Percentiles rank a stretch among this genome's conserved stretches.
Evolutionary conservation across 345 rosid genomes (phyloP).

Genomic region (Orychophragmus violaceus): DNA sequence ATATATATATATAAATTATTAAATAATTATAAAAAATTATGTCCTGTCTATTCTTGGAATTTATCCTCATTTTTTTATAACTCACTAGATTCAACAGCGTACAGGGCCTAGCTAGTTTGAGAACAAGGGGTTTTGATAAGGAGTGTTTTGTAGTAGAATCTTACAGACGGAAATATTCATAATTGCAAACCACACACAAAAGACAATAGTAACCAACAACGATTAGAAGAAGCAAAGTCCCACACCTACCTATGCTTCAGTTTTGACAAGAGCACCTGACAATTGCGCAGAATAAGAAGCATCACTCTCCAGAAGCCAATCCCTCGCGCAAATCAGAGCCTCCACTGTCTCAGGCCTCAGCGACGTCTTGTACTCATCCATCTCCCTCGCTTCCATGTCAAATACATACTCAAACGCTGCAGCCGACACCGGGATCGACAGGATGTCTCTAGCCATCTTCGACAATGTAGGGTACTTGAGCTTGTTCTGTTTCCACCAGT

Average conservation of each 20-base stretch:
- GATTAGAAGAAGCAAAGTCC: background rate
- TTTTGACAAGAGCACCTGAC: conserved; percentile 45
- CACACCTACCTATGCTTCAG: conserved; percentile 47
- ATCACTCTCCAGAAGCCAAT: conserved; percentile 58
- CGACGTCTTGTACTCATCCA: conserved; percentile 67
- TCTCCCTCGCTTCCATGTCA: conserved; percentile 45
- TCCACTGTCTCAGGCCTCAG: conserved; percentile 82
- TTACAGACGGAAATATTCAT: too few species aligned
- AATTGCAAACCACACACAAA: too few species aligned
- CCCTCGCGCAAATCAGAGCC: conserved; percentile 84
- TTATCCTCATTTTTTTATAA: too few species aligned
- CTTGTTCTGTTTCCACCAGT: conserved; percentile 93
- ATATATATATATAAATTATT: too few species aligned
- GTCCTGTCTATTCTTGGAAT: too few species aligned
- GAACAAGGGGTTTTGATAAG: too few species aligned
- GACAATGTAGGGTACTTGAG: conserved; percentile 77
- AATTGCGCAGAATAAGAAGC: conserved; percentile 21
- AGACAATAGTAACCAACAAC: conserved; percentile 15
- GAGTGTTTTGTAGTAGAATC: too few species aligned
- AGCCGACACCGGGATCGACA: conserved; percentile 55
- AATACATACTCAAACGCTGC: conserved; percentile 52
- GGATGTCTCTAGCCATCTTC: conserved; percentile 83
- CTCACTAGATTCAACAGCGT: too few species aligned
- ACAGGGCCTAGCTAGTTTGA: too few species aligned
- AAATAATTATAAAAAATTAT: too few species aligned